phyloP scores from a whole-genome alignment of 2,329 filamentous ascomycete genomes.

The Trichophyton schoenleinii region DNA sequence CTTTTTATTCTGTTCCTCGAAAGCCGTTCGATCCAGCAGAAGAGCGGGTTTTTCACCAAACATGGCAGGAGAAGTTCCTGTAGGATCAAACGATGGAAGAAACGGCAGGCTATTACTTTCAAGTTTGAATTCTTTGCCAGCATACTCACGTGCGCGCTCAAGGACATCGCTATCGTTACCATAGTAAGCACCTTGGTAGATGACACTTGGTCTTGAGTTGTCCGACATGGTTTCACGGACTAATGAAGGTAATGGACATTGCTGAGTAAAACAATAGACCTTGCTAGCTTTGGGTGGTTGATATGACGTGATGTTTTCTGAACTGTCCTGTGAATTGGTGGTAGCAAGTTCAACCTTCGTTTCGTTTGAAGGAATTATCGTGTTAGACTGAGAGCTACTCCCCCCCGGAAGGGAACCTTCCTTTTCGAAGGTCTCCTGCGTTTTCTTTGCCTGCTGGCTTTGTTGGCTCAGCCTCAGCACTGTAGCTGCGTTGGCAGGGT shows the following conservation, averaged over 20 bases:
- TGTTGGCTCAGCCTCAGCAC: conserved; percentile 55
- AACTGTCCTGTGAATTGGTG: not conserved
- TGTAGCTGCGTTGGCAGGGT: conserved; percentile 54
- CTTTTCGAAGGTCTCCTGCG: conserved; percentile 13
- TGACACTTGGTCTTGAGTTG: conserved; percentile 50
- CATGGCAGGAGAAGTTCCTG: conserved; percentile 44
- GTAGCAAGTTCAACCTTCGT: not conserved
- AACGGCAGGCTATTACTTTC: conserved; percentile 64
- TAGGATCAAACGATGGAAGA: conserved; percentile 63
- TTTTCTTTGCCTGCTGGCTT: conserved; percentile 42
- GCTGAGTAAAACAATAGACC: conserved; percentile 18
- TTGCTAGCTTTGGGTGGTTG: conserved; percentile 16
- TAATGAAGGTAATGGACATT: conserved; percentile 25
- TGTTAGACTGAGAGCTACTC: not conserved
- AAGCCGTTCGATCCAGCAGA: conserved; percentile 39
- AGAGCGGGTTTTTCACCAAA: conserved; percentile 41
- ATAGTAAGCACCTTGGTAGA: conserved; percentile 81
- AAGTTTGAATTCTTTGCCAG: conserved; percentile 70
- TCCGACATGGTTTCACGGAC: conserved; percentile 45
- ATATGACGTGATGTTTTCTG: conserved; percentile 14
- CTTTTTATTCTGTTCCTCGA: conserved; percentile 40
- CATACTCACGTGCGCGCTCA: conserved; percentile 64
- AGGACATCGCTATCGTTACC: conserved; percentile 75
- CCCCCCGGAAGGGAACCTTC: not conserved
- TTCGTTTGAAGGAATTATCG: too few relatives aligned